These are phyloP conservation scores for Boletellus ananiceps DNA, from an alignment of 768 basidiomycete species.

Conservation along the genomic window DNA sequence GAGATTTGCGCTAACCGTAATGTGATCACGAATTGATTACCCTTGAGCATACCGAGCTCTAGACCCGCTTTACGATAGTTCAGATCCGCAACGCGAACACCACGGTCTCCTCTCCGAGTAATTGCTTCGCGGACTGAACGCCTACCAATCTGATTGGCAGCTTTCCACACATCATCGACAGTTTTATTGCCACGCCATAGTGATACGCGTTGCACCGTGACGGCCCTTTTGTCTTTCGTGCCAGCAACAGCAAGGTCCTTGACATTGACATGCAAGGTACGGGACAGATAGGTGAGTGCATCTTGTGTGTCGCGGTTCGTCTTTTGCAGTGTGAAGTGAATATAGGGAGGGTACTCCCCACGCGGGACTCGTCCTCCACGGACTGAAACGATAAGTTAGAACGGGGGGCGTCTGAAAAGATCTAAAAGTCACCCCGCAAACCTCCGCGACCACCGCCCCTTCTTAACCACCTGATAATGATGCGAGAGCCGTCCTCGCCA, in stretches of 20 bases:
- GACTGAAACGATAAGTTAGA: slow-evolving; percentile 10
- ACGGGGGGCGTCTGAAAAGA: background rate
- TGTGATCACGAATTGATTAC: slow-evolving; percentile 93
- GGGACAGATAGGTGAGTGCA: slow-evolving; percentile 74
- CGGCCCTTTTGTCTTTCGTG: slow-evolving; percentile 97
- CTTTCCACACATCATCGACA: slow-evolving; percentile 80
- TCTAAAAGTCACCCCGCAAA: slow-evolving; percentile 27
- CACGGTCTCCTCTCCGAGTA: slow-evolving; percentile 79
- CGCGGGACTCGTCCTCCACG: slow-evolving; percentile 47
- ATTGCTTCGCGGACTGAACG: slow-evolving; percentile 55
- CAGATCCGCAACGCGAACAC: slow-evolving; percentile 83
- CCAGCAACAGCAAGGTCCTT: slow-evolving; percentile 90
- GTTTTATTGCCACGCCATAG: slow-evolving; percentile 72
- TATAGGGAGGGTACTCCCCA: slow-evolving; percentile 76
- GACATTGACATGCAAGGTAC: slow-evolving; percentile 66
- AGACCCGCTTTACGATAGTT: slow-evolving; percentile 77
- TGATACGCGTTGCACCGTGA: slow-evolving; percentile 90
- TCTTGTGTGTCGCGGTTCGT: slow-evolving; percentile 98
- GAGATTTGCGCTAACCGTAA: slow-evolving; percentile 53
- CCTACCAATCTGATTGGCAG: slow-evolving; percentile 64
- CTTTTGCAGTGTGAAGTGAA: slow-evolving; percentile 96
- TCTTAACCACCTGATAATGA: slow-evolving; percentile 75
- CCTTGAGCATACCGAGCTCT: slow-evolving; percentile 94
- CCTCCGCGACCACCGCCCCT: slow-evolving; percentile 45
- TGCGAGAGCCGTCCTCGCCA: slow-evolving; percentile 65